Evolutionary conservation across 2,329 filamentous ascomycete genomes (phyloP).

Genomic region (Atkinsonella hypoxylon): DNA sequence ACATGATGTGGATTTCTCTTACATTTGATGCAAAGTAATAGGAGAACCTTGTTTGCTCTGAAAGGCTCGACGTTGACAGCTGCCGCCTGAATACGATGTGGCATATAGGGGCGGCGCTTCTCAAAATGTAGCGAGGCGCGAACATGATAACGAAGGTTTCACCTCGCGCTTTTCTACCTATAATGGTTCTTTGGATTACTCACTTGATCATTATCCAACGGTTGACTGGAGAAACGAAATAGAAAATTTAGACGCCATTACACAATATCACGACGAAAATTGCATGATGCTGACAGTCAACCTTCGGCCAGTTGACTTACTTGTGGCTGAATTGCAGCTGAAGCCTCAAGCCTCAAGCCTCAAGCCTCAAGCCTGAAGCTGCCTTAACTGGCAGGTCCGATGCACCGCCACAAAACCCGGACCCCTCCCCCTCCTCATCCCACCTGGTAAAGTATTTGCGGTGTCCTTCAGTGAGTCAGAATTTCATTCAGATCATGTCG

Average conservation of each 20-base stretch:
- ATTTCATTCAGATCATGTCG: constrained; percentile 3
- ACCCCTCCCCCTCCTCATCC: constrained; percentile 11
- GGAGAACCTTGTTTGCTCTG: constrained; percentile 12
- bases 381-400: neutral
- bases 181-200: neutral
- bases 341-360: too few species aligned
- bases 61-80: constrained; percentile 8
- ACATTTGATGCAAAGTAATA: constrained; percentile 11
- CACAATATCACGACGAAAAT: too few species aligned
- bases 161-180: neutral
- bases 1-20: neutral
- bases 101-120: constrained; percentile 7
- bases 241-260: too few species aligned
- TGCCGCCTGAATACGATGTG: constrained; percentile 3
- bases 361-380: too few species aligned
- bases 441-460: constrained; percentile 4
- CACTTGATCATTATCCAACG: too few species aligned
- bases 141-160: constrained; percentile 12
- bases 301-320: too few species aligned
- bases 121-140: constrained; percentile 10
- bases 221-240: too few species aligned
- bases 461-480: constrained; percentile 11
- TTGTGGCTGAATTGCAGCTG: constrained; percentile 6
- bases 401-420: constrained; percentile 11
- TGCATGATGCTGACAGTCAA: too few species aligned